phyloP scores from a whole-genome alignment of 2,329 filamentous ascomycete species.

The Sphaerulina musiva region DNA sequence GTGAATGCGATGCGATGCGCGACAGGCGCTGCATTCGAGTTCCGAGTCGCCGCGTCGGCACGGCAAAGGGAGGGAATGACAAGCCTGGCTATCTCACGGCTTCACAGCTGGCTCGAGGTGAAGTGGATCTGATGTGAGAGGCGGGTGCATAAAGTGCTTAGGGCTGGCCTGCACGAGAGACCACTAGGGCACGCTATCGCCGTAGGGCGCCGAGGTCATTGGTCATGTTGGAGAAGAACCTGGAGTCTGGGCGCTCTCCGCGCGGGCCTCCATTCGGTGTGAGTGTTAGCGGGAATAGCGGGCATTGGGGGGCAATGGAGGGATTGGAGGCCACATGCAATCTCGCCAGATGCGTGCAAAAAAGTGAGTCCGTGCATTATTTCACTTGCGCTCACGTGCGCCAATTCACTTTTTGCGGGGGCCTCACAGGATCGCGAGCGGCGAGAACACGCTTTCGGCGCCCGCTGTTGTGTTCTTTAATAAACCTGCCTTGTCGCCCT shows the following conservation, averaged over 20 bases:
- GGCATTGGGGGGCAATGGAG: too few species aligned
- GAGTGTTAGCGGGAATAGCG: neutral
- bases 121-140: too few species aligned
- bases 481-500: neutral
- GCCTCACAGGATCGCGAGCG: neutral
- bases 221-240: neutral
- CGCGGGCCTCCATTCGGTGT: neutral
- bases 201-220: neutral
- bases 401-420: neutral
- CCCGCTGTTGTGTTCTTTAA: neutral
- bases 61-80: neutral
- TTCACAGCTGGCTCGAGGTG: too few species aligned
- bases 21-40: neutral
- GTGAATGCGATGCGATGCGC: too few species aligned
- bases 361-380: neutral
- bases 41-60: neutral
- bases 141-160: too few species aligned
- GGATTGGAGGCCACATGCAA: too few species aligned
- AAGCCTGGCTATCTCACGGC: too few species aligned
- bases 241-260: neutral
- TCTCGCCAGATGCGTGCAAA: neutral
- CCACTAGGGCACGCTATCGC: neutral
- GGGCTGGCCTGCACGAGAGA: neutral
- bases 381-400: neutral
- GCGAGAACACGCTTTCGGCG: neutral